Evolutionary conservation across 1,139 yeast genomes (phyloP).

Genomic region (Nakaseomyces uthaithaninus): DNA sequence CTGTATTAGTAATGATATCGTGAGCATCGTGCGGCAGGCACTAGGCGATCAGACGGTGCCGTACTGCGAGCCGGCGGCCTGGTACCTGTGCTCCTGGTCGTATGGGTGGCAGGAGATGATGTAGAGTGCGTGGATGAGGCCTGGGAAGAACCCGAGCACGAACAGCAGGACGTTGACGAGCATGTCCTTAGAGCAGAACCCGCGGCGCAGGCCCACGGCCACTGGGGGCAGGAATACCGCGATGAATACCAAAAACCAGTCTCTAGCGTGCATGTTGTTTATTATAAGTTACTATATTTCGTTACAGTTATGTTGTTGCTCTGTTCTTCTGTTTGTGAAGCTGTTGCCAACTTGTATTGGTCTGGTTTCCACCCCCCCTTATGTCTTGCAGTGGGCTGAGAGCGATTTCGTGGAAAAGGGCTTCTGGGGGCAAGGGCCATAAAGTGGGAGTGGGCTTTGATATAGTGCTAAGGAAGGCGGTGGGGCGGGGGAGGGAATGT

Average conservation of each 20-base stretch:
- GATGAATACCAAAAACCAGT: conserved; percentile 68
- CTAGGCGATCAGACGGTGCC: neutral
- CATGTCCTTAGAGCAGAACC: conserved; percentile 47
- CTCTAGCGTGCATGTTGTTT: conserved; percentile 42
- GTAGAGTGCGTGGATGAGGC: conserved; percentile 58
- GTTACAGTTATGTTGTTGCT: too few relatives aligned
- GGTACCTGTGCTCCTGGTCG: conserved; percentile 12
- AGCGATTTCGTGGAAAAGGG: too few relatives aligned
- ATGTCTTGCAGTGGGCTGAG: too few relatives aligned
- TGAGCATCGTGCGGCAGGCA: too few relatives aligned
- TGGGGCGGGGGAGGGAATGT: too few relatives aligned
- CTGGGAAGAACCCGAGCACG: conserved; percentile 75
- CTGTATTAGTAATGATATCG: too few relatives aligned
- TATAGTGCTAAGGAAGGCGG: too few relatives aligned
- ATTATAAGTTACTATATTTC: conserved; percentile 7
- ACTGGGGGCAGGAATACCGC: conserved; percentile 81
- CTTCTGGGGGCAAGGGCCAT: too few relatives aligned
- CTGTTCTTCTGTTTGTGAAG: too few relatives aligned
- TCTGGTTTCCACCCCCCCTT: too few relatives aligned
- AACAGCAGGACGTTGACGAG: conserved; percentile 70
- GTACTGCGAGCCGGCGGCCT: conserved; percentile 8
- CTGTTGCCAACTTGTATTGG: too few relatives aligned
- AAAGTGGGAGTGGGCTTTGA: too few relatives aligned
- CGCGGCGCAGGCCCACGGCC: conserved; percentile 73
- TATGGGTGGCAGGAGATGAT: conserved; percentile 29